Evolutionary conservation across 352 stramenopile genomes (phyloP).

Genomic region (Pythium angustatum): DNA sequence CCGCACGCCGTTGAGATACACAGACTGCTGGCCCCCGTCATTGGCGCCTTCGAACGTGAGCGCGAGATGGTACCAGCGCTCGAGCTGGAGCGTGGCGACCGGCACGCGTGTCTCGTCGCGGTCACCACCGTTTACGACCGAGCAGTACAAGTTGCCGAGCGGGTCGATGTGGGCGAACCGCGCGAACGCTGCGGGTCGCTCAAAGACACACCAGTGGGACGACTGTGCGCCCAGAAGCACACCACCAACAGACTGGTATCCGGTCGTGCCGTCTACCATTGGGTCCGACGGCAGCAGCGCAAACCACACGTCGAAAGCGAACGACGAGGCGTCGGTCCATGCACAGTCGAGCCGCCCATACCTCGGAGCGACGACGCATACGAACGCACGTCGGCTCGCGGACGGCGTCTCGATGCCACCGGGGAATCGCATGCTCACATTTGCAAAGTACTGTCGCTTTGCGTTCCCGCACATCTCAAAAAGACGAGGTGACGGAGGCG

Average conservation of each 20-base stretch:
- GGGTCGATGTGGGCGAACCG: slow-evolving; percentile 16
- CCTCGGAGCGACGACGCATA: not conserved
- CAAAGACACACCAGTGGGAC: not conserved
- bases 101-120: too few relatives aligned
- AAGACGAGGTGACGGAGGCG: too few relatives aligned
- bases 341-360: too few relatives aligned
- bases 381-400: too few relatives aligned
- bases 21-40: not conserved
- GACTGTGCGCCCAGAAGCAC: slow-evolving; percentile 9
- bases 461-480: too few relatives aligned
- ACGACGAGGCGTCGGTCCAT: not conserved
- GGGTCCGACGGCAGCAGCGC: not conserved
- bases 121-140: not conserved
- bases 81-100: not conserved
- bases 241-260: not conserved
- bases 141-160: slow-evolving; percentile 21
- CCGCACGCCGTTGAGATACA: slow-evolving; percentile 1
- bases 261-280: too few relatives aligned
- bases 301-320: slow-evolving; percentile 20
- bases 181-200: not conserved
- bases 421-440: too few relatives aligned
- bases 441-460: too few relatives aligned
- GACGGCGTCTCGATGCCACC: too few relatives aligned
- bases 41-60: too few relatives aligned
- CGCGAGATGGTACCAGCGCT: slow-evolving; percentile 14